Percentiles rank a stretch among this genome's conserved stretches.
Evolutionary conservation across 345 rosid genomes (phyloP).

Genomic region (Lenwebbia sp.): DNA sequence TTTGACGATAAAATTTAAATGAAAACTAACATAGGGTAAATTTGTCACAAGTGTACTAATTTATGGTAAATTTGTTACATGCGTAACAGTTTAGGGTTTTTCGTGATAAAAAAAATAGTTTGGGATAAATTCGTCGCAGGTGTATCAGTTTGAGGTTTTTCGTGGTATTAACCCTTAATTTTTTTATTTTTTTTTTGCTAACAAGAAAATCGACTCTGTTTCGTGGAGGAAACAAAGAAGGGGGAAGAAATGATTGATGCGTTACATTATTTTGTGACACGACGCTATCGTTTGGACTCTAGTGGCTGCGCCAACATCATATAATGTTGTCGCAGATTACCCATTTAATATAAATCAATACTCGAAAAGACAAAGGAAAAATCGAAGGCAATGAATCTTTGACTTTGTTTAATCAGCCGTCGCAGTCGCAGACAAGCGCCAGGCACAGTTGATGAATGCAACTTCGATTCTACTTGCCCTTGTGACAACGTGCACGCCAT

Average conservation of each 20-base stretch:
- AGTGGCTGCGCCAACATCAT: background rate
- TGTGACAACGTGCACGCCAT: background rate
- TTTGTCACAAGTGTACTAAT: too few relatives aligned
- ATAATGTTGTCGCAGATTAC: background rate
- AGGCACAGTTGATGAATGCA: background rate
- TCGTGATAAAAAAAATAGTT: too few relatives aligned
- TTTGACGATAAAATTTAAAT: too few relatives aligned
- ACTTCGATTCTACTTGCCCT: background rate
- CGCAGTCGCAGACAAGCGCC: background rate
- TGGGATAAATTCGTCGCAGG: too few relatives aligned
- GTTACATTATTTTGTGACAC: background rate
- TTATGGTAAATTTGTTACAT: too few relatives aligned
- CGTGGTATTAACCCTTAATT: too few relatives aligned
- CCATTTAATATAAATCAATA: background rate
- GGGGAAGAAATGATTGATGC: background rate
- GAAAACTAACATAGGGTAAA: too few relatives aligned
- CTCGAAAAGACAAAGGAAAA: background rate
- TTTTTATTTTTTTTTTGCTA: rapidly evolving
- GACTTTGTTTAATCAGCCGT: background rate
- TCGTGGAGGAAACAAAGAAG: background rate
- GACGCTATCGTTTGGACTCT: background rate
- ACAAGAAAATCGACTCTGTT: background rate
- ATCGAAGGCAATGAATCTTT: background rate
- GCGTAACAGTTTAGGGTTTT: too few relatives aligned
- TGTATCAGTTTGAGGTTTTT: too few relatives aligned